Evolutionary conservation across 2,329 filamentous ascomycete genomes (phyloP).

Genomic region (Cladosporium austrohemisphaericum): DNA sequence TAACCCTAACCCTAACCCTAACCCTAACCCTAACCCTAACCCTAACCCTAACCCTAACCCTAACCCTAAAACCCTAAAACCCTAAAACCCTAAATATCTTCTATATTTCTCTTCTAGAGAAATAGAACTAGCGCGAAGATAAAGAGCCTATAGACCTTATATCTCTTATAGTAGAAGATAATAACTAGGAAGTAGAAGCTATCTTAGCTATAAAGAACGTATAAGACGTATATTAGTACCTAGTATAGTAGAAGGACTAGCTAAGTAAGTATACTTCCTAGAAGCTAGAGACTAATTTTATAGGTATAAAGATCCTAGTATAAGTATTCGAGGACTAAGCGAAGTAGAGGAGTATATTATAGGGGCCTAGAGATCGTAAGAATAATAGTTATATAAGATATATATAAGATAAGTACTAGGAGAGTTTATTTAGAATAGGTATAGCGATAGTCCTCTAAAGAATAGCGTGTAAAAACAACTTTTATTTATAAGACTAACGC

Average conservation of each 20-base stretch:
- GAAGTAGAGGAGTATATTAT: neutral
- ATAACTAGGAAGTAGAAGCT: conserved; percentile 2
- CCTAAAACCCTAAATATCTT: neutral
- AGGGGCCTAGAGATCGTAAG: too few relatives aligned
- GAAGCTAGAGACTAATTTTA: neutral
- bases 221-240: neutral
- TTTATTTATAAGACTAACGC: too few relatives aligned
- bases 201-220: neutral
- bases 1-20: too few relatives aligned
- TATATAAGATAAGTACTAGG: too few relatives aligned
- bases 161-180: neutral
- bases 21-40: too few relatives aligned
- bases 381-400: too few relatives aligned
- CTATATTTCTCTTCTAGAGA: conserved; percentile 1
- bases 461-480: too few relatives aligned
- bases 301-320: neutral
- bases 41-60: too few relatives aligned
- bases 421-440: too few relatives aligned
- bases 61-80: too few relatives aligned
- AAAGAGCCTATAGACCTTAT: neutral
- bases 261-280: neutral
- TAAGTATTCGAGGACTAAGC: neutral
- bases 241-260: conserved; percentile 7
- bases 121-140: neutral
- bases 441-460: too few relatives aligned